These are phyloP conservation scores for Botrytis galanthina DNA, from an alignment of 2,329 filamentous ascomycete species.

Conservation along the genomic window DNA sequence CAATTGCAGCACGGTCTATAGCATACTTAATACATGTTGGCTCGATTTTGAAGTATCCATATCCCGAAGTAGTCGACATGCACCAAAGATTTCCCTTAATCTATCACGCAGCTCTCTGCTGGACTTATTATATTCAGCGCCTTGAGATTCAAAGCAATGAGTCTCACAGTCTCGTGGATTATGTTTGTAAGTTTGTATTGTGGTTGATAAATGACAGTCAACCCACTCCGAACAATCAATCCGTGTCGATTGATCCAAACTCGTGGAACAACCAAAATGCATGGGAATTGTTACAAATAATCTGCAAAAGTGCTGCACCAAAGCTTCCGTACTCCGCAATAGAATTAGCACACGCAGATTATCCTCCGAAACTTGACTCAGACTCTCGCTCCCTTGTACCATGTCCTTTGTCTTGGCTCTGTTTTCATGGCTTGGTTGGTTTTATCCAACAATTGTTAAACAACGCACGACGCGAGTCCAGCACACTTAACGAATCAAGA, in stretches of 20 bases:
- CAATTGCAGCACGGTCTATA: not conserved
- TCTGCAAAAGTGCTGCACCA: not conserved
- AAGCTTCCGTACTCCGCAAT: no score
- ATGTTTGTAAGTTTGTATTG: not conserved
- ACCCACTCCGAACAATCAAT: no score
- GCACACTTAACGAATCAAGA: fast-evolving
- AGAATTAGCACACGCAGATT: no score
- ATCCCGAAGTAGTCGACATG: not conserved
- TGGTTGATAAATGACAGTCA: not conserved
- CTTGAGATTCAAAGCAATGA: not conserved
- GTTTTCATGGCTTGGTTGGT: not conserved
- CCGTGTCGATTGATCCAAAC: no score
- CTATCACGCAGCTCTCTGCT: not conserved
- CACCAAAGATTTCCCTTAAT: not conserved
- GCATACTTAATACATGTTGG: not conserved
- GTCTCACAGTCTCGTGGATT: no score
- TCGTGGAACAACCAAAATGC: not conserved
- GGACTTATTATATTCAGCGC: not conserved
- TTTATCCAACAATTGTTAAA: no score
- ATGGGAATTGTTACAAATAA: not conserved
- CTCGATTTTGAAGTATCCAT: not conserved
- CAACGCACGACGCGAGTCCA: fast-evolving
- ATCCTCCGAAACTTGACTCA: no score
- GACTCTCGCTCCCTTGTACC: no score
- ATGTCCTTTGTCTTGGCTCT: not conserved